Percentiles rank a stretch among this genome's conserved stretches.
These are phyloP conservation scores for Senna tora DNA, from an alignment of 306 rosid genomes.

Conservation along the genomic window DNA sequence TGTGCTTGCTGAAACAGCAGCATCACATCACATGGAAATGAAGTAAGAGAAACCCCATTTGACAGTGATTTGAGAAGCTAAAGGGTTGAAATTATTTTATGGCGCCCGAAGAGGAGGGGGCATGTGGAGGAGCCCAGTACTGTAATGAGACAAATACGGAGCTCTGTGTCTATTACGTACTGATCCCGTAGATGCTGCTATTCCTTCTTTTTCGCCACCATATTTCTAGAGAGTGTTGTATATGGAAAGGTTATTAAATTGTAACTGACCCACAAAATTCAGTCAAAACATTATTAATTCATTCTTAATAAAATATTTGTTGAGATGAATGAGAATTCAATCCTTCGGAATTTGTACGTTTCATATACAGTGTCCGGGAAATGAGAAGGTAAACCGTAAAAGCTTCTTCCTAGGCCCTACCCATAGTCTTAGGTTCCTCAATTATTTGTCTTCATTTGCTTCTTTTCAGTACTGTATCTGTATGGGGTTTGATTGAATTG, in stretches of 20 bases:
- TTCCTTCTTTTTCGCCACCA: constrained; percentile 3
- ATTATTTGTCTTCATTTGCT: not conserved
- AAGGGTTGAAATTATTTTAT: constrained; percentile 31
- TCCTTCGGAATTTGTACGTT: not conserved
- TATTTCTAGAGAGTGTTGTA: not conserved
- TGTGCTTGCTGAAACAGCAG: constrained; percentile 42
- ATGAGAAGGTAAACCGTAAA: not conserved
- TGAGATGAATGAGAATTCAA: constrained; percentile 4
- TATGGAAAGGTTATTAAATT: constrained; percentile 15
- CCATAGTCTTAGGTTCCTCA: too few relatives aligned
- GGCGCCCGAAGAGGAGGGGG: constrained; percentile 44
- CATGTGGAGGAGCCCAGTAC: constrained; percentile 55
- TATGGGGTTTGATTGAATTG: not conserved
- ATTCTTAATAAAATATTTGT: constrained; percentile 25
- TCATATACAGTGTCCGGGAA: constrained; percentile 11
- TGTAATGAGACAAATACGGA: constrained; percentile 37
- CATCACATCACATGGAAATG: constrained; percentile 52
- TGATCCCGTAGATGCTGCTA: constrained; percentile 5
- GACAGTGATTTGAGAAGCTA: constrained; percentile 31
- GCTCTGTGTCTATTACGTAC: not conserved
- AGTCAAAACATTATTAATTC: constrained; percentile 11
- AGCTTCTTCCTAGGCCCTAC: not conserved
- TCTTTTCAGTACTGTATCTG: too few relatives aligned
- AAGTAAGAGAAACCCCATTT: constrained; percentile 28
- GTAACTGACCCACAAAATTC: not conserved